phyloP scores from a whole-genome alignment of 768 basidiomycete genomes.

The Rhodocollybia butyracea region DNA sequence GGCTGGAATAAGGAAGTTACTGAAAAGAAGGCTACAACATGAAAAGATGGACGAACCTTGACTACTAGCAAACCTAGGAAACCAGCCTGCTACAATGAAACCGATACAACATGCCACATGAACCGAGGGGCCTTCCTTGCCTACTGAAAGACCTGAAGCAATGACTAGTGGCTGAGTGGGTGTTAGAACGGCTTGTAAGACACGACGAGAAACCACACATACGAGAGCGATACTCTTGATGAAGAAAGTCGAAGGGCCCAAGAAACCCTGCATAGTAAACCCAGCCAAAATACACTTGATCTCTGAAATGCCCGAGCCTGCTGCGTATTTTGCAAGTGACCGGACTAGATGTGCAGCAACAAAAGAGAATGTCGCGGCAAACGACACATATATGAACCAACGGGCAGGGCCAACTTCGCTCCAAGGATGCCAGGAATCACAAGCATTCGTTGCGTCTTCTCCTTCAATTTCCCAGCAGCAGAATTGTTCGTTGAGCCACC shows the following conservation, averaged over 20 bases:
- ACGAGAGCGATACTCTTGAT: constrained; percentile 95
- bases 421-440: constrained; percentile 93
- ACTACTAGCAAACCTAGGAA: constrained; percentile 79
- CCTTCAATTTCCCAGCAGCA: constrained; percentile 96
- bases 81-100: constrained; percentile 81
- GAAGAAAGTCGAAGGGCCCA: constrained; percentile 84
- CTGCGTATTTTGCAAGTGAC: constrained; percentile 89
- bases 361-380: constrained; percentile 81
- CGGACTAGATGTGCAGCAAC: constrained; percentile 86
- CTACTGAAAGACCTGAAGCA: constrained; percentile 93
- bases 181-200: constrained; percentile 11
- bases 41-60: constrained; percentile 57
- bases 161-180: constrained; percentile 83
- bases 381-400: constrained; percentile 84
- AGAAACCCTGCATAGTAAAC: constrained; percentile 95
- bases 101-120: constrained; percentile 97
- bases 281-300: constrained; percentile 98
- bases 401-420: constrained; percentile 64
- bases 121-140: constrained; percentile 97
- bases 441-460: constrained; percentile 66
- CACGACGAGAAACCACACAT: constrained; percentile 22
- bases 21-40: constrained; percentile 5
- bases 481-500: constrained; percentile 98
- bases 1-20: constrained; percentile 36
- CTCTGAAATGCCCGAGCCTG: constrained; percentile 97